Evolutionary conservation across 768 basidiomycete genomes (phyloP), one percentile per base, ranked within the genome.

Genomic region (Psilocybe sp.): DNA sequence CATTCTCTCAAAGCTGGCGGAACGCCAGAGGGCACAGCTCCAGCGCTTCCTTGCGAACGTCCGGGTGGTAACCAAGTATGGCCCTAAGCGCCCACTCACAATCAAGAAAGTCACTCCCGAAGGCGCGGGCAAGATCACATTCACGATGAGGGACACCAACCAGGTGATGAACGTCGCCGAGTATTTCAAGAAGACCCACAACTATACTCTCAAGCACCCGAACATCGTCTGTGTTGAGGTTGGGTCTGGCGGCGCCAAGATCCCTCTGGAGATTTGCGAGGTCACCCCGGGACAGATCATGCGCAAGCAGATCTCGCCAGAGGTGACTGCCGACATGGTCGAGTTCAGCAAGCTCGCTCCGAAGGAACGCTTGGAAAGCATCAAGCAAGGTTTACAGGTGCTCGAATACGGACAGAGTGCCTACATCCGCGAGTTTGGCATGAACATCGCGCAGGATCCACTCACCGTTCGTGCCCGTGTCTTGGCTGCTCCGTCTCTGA

Each of bases 331-430:
- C 41, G 76, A 80, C 2, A 79, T 91, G 23, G 72, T 90, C 0
- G 76, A 78, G 0, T 91, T 92, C 54, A 78, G 88, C 0, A 85
- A 85, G 8, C 82, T 80, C 66, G 72, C 61, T 33, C 89, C 89
- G 0, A 46, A 55, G 0, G 79, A 84, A 0, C 80, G 90, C 9
- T 72, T 90, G 5, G 49, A 38, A 0, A 51, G 49, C 2, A 64
- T 64, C 35, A 50, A 43, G 4, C 23, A 54, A n/a, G 63, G 63
- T 11, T 69, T 71, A 1, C 47, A 85, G 81, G 76, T 84, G 18
- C 71, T 87, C 36, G 73, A 78, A 40, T 89, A 89, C 54, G 84
- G 85, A 0, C 81, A 86, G 59, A 87, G 84, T 1, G 80, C 88
- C 57, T 89, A 87, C 52, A 77, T 90, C 18, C 74, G 79, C 34